Evolutionary conservation across 1,284 basidiomycete species (phyloP).

Genomic region (Ceratobasidium sp.): DNA sequence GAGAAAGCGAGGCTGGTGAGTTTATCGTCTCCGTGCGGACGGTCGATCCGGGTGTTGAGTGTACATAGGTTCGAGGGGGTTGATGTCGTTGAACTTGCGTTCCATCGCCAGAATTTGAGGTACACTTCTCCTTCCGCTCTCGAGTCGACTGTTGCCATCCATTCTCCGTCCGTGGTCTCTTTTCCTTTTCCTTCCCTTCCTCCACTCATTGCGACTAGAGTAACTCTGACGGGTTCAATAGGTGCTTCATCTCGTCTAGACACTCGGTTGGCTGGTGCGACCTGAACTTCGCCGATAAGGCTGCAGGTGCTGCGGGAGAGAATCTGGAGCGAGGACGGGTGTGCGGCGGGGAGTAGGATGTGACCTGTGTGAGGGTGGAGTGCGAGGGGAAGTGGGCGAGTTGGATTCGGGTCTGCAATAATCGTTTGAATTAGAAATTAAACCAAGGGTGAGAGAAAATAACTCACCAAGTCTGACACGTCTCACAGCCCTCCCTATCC

Average conservation of each 20-base stretch:
- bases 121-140: constrained; percentile 81
- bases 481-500: constrained; percentile 80
- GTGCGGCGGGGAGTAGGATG: constrained; percentile 91
- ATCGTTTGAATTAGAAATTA: not conserved
- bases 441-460: not conserved
- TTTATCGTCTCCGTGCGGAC: constrained; percentile 81
- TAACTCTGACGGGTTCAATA: constrained; percentile 84
- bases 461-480: constrained; percentile 81
- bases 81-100: constrained; percentile 54
- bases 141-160: constrained; percentile 94
- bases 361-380: constrained; percentile 80
- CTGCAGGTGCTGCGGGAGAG: constrained; percentile 83
- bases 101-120: constrained; percentile 93
- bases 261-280: constrained; percentile 93
- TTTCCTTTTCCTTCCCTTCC: constrained; percentile 52
- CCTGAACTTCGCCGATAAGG: constrained; percentile 89
- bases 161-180: constrained; percentile 60
- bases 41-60: constrained; percentile 90
- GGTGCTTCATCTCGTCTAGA: constrained; percentile 85
- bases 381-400: constrained; percentile 71
- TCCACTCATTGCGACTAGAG: constrained; percentile 75
- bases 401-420: constrained; percentile 6
- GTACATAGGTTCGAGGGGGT: constrained; percentile 56
- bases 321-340: constrained; percentile 94
- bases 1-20: constrained; percentile 82